Conservation (phyloP, 1,284 basidiomycete species). For the Athelia psychrophila region DNA sequence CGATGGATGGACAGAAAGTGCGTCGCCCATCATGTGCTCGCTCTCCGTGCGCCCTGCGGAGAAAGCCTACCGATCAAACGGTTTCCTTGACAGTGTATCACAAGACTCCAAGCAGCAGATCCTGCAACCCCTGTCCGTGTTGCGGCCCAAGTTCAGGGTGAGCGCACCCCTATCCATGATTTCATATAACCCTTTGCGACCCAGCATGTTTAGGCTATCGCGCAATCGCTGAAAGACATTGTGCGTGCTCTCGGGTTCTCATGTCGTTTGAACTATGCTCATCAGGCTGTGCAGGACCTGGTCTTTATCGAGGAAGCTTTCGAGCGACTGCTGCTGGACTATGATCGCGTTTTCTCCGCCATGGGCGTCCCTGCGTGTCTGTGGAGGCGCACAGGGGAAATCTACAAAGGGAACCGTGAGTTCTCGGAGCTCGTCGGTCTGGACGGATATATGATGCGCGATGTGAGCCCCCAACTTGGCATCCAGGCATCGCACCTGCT, state of each 20-base stretch:
- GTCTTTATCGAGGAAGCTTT: slow-evolving; percentile 98
- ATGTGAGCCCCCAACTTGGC: slow-evolving; percentile 47
- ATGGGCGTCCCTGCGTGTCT: slow-evolving; percentile 97
- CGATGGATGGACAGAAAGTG: slow-evolving; percentile 96
- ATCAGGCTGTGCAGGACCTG: slow-evolving; percentile 61
- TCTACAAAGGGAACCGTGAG: slow-evolving; percentile 97
- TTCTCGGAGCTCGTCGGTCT: slow-evolving; percentile 88
- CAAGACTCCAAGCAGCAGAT: slow-evolving; percentile 90
- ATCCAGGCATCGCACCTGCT: slow-evolving; percentile 13
- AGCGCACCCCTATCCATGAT: slow-evolving; percentile 13
- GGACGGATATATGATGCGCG: slow-evolving; percentile 78
- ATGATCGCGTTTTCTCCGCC: slow-evolving; percentile 92
- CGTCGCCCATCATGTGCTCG: slow-evolving; percentile 19
- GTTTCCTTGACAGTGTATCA: slow-evolving; percentile 58
- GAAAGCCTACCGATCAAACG: too few relatives aligned
- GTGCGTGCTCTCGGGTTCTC: slow-evolving; percentile 34
- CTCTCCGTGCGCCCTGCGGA: too few relatives aligned
- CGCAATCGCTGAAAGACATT: slow-evolving; percentile 87
- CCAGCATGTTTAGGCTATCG: slow-evolving; percentile 61
- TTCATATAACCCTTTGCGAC: not conserved
- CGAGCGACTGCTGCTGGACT: slow-evolving; percentile 92
- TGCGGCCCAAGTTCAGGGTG: slow-evolving; percentile 91
- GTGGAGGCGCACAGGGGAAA: slow-evolving; percentile 96
- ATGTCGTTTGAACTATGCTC: slow-evolving; percentile 8
- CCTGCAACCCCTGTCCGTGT: slow-evolving; percentile 83